Base-by-base conservation (phyloP, 768 basidiomycete species). In the Rhodotorula taiwanensis region DNA sequence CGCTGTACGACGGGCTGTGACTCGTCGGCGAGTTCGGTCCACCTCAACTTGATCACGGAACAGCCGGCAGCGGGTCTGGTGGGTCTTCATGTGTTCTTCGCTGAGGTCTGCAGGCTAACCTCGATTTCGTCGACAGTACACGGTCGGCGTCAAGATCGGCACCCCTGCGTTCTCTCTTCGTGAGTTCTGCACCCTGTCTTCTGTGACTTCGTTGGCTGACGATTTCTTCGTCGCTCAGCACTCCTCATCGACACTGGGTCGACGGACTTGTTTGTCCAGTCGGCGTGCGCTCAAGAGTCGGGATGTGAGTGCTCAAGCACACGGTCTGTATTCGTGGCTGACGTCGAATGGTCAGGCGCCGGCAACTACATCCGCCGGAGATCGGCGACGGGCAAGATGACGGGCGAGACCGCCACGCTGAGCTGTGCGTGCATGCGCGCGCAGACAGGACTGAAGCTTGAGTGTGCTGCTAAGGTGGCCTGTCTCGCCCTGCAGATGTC, bases 171-270 rank as follows among this genome's bases (percentile, higher is more conserved):
- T 58, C 27, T 27, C n/a, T 18, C 6, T 42, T 7, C n/a, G 27
- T 30, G 48, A 5, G 48, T 28, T 34, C 18, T 30, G 5, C 13
- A 14, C 5, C n/a, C 50, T 4, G 33, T 5, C 23, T 34, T 21
- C 33, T 14, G 4, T 15, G 9, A 13, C 4, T 3, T 8, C 31
- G 33, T 1, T 23, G 23, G 6, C 27, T 10, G 27, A 44, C 25
- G 0, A 4, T 20, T 3, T 50, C 18, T 21, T 25, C 14, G 33
- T 4, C 4, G 13, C 27, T 9, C 53, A 44, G 41, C 31, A 7
- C 11, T 56, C 18, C 23, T 48, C 23, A 3, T 63, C 15, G 62
- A 64, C 39, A 64, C 62, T 2, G 62, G 62, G 20, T 47, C 43
- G 9, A 28, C 25, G 14, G 62, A 64, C 28, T 5, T 64, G n/a